Evolutionary conservation across 106 monocot genomes (phyloP).

Genomic region (Dendrobium officinale): DNA sequence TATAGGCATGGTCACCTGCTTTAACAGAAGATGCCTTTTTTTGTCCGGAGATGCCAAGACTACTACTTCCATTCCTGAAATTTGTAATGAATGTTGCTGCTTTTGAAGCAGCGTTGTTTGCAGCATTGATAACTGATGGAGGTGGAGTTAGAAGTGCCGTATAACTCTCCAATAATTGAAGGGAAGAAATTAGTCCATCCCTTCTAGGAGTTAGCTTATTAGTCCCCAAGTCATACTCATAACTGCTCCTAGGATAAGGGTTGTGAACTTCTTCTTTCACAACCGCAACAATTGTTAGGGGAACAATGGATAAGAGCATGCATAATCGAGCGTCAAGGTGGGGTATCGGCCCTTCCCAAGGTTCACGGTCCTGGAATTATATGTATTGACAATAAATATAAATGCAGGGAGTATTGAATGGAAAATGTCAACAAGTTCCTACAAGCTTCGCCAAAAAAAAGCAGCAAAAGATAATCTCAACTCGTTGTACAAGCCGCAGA

Average conservation of each 20-base stretch:
- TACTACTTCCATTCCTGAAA: constrained; percentile 37
- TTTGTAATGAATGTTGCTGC: constrained; percentile 62
- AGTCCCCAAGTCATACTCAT: constrained; percentile 20
- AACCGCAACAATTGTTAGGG: constrained; percentile 57
- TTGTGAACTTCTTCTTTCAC: constrained; percentile 37
- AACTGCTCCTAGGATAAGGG: not conserved
- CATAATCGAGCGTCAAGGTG: constrained; percentile 79
- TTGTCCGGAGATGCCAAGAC: constrained; percentile 18
- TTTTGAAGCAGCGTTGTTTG: constrained; percentile 80
- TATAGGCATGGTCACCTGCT: constrained; percentile 41
- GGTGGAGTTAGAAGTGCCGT: constrained; percentile 67
- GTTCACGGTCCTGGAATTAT: constrained; percentile 52
- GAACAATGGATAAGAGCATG: constrained; percentile 68
- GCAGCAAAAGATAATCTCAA: constrained; percentile 28
- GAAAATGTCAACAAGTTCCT: not conserved
- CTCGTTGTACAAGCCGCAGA: constrained; percentile 78
- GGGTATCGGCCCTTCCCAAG: constrained; percentile 77
- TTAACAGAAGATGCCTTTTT: constrained; percentile 38
- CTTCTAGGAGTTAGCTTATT: constrained; percentile 40
- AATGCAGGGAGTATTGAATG: not conserved
- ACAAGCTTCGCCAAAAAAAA: not conserved
- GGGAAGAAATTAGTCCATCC: constrained; percentile 60
- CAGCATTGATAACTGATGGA: constrained; percentile 43
- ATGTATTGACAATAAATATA: not conserved
- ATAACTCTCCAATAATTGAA: constrained; percentile 67